Evolutionary conservation across 441 rosid genomes (phyloP), one percentile per base, ranked within the genome.

Genomic region (Isatis lusitanica): DNA sequence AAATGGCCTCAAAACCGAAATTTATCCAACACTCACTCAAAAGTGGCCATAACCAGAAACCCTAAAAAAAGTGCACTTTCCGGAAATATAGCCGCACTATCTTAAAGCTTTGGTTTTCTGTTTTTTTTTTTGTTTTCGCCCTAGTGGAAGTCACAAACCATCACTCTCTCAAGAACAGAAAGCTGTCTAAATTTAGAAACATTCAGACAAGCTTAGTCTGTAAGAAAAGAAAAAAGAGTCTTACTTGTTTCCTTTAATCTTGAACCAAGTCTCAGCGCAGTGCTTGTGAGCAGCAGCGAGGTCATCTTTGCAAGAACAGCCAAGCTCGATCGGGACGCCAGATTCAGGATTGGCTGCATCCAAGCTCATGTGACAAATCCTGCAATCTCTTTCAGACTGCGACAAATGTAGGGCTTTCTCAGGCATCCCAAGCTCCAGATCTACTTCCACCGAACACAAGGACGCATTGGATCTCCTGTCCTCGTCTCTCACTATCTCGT

Each of bases 211-310:
- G 11, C 9, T n/a, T 43, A 28, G 15, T 6, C 6, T 43, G 1
- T 1, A 1, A 36, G 2, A 36, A 9, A 2, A 7, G 2, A n/a
- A 21, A 21, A 21, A 21, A 21, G 2, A 8, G 43, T 15, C 79
- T 78, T 66, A 84, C 87, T 66, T 81, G 80, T 84, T 79, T 67
- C 87, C 87, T 74, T 81, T 84, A 62, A 84, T 79, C 68, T 77
- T 81, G 68, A 79, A 81, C 87, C 85, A 84, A 67, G 85, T 81
- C 71, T 83, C 85, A 46, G 87, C 87, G 74, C 87, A 84, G 42
- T 81, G 83, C 3, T 76, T 79, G 13, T 83, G 87, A 43, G 87
- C 87, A 69, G 79, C 87, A 68, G 87, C 82, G 26, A 83, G 78
- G 76, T 84, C 87, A 17, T 78, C 83, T 58, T 84, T 84, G 51